Evolutionary conservation across 192 early-diverging fungal genomes (phyloP), one percentile per base, ranked within the genome.

Genomic region (Umbelopsis isabellina): DNA sequence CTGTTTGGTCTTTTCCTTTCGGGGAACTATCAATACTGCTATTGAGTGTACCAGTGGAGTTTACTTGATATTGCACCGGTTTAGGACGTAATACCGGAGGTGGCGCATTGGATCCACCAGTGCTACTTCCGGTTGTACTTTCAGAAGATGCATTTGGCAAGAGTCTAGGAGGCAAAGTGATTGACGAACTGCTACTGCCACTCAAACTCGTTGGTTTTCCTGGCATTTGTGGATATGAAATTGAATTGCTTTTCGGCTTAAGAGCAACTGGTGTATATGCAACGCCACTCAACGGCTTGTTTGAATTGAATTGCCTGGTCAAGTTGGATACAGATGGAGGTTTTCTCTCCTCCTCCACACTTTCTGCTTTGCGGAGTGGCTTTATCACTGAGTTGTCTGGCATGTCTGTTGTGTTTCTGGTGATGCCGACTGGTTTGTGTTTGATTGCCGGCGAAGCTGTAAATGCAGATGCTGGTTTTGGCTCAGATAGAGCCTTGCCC

Each of bases 1-100:
- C 6, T 7, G 16, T 16, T 16, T 11, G 21, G 8, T 61, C 55
- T 25, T 61, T 61, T 15, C 27, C 2, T 33, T 16, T 18, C 55
- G 16, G 11, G 2, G 9, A 4, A 35, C 10, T 35, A n/a, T 61
- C 55, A 6, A 35, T 61, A n/a, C 16, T 61, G 15, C 10, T 35
- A 33, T 0, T 61, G 30, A 18, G 18, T 35, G 30, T 22, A 61
- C 16, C 23, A 33, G 55, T 15, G 11, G 27, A 18, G 16, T 18
- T n/a, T 35, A 30, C 55, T 61, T 61, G 55, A 30, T 61, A 61
- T 13, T 61, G 55, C 6, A 25, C 7, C 4, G 55, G 55, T 16
- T 61, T 61, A 25, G 55, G 55, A 16, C 55, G 55, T 30, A 61
- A 35, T 35, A 61, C 30, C 7, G 55, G 55, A 33, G 55, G 55